Evolutionary conservation across 129 eudicot genomes (phyloP), one percentile per base, ranked within the genome.

Genomic region (Deinandra increscens): DNA sequence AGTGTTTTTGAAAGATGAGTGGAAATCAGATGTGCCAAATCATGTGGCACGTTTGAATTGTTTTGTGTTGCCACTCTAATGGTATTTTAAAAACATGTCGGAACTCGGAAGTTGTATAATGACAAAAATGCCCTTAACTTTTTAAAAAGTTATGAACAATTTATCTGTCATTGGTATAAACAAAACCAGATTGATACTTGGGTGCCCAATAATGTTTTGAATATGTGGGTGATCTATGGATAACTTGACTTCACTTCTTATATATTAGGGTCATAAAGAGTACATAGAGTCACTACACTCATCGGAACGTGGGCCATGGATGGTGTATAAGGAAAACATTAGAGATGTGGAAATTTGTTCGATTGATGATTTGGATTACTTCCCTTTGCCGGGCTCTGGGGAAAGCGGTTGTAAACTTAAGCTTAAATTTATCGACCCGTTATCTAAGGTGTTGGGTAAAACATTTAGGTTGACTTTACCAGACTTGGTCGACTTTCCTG

Each of bases 261-360:
- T 20, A 76, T 48, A 54, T 22, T 79, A 94, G 99, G 99, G 99
- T 60, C 99, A 94, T 79, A 74, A 83, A 55, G 94, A 84, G 55
- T 94, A 85, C 67, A 19, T 75, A 38, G 80, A 82, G 17, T 5
- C 18, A 15, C 51, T 29, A 34, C 3, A 8, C 46, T 64, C 72
- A 10, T 31, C 60, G 39, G 74, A 74, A 58, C 60, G 41, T n/a
- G 90, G 75, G 59, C 96, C 96, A 22, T 94, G 90, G 92, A 17
- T 15, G 70, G 58, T 54, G 51, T 54, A 60, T 65, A 54, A 53
- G 55, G 81, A 75, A 39, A 68, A 70, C 20, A 68, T 87, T 7
- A 69, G 82, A 66, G 87, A 83, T 48, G 91, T 79, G 31, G 99
- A 94, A 80, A 29, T 81, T 60, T 94, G 99, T 81, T 63, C 53